A percentile compares a stretch with the other conserved stretches of the same genome.
These are phyloP conservation scores for Gleditsia sinensis DNA, from an alignment of 306 rosid genomes.

Conservation along the genomic window DNA sequence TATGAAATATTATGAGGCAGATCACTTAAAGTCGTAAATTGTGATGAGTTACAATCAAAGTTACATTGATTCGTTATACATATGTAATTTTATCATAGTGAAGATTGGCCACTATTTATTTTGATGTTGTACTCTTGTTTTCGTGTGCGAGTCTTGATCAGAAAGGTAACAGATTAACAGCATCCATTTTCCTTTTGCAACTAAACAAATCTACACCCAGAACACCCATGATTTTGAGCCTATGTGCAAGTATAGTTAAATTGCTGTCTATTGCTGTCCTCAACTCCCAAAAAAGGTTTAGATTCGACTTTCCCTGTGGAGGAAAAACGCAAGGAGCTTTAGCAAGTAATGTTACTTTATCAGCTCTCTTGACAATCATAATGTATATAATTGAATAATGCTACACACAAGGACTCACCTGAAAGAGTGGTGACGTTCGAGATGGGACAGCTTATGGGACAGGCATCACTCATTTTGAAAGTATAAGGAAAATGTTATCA, in stretches of 20 bases:
- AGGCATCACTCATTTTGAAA: conserved; percentile 20
- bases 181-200: not conserved
- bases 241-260: not conserved
- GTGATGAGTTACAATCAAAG: conserved; percentile 29
- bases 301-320: not conserved
- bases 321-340: too few species aligned
- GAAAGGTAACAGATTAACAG: not conserved
- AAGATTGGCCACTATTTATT: conserved; percentile 19
- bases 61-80: conserved; percentile 39
- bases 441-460: conserved; percentile 10
- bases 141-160: conserved; percentile 16
- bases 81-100: conserved; percentile 13
- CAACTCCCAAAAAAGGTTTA: not conserved
- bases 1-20: conserved; percentile 35
- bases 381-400: not conserved
- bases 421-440: not conserved
- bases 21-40: conserved; percentile 49
- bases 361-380: not conserved
- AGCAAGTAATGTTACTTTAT: not conserved
- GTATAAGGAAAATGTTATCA: not conserved
- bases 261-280: not conserved
- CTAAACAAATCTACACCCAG: not conserved
- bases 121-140: conserved; percentile 12
- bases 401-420: not conserved
- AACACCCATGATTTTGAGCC: not conserved